phyloP scores from a whole-genome alignment of 108 stramenopile genomes.

The Nitzschia palea region DNA sequence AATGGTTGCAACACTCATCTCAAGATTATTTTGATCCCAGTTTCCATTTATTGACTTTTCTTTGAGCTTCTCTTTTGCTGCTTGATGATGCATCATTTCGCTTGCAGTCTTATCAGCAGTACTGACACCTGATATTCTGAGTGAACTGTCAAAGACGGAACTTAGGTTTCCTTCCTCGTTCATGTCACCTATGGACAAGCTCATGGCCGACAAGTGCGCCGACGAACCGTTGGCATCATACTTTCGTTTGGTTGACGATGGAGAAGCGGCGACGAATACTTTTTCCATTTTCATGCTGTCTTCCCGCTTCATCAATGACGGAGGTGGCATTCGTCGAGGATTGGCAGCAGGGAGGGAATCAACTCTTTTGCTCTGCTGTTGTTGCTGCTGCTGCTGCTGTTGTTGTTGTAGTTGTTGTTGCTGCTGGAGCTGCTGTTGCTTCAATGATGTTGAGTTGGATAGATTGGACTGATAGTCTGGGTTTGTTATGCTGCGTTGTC shows the following conservation, averaged over 20 bases:
- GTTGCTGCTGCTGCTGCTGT: constrained; percentile 1
- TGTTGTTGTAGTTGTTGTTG: not conserved
- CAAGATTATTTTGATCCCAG: constrained; percentile 18
- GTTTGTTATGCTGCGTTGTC: not conserved
- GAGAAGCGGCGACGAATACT: constrained; percentile 10
- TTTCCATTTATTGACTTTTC: constrained; percentile 1
- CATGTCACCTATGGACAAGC: constrained; percentile 48
- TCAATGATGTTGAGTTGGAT: not conserved
- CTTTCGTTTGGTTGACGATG: constrained; percentile 18
- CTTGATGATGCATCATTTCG: not conserved
- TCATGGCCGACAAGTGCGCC: constrained; percentile 37
- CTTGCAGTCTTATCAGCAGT: not conserved
- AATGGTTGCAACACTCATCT: constrained; percentile 37
- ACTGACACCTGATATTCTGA: constrained; percentile 25
- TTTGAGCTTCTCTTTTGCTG: constrained; percentile 8
- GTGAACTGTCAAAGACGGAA: constrained; percentile 44
- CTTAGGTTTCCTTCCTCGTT: constrained; percentile 43
- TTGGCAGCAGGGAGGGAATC: constrained; percentile 9
- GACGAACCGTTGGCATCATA: constrained; percentile 29
- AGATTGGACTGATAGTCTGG: not conserved
- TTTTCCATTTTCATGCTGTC: constrained; percentile 43
- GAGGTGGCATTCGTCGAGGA: constrained; percentile 19
- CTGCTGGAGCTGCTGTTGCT: not conserved
- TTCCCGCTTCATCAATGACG: constrained; percentile 22
- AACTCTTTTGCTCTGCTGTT: not conserved